Percentiles rank a stretch among this genome's conserved stretches.
phyloP scores from a whole-genome alignment of 176 grass and related monocot species.

The Neostapfia colusana region DNA sequence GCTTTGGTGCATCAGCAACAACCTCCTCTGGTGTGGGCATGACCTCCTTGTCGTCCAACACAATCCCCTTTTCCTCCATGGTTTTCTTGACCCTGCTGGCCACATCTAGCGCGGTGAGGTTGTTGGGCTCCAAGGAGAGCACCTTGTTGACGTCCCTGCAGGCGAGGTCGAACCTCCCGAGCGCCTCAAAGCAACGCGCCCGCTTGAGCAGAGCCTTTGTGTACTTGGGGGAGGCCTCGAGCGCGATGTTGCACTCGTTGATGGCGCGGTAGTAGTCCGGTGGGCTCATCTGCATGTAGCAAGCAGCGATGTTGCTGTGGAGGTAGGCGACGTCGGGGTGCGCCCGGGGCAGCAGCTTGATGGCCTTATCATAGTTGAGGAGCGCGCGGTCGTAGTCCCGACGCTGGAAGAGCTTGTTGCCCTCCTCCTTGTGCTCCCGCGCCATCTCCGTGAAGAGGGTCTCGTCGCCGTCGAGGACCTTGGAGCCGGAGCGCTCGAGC shows the following conservation, averaged over 20 bases:
- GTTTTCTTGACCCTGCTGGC: conserved; percentile 57
- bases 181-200: conserved; percentile 78
- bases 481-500: conserved; percentile 54
- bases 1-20: conserved; percentile 53
- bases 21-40: conserved; percentile 57
- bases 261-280: conserved; percentile 79
- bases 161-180: conserved; percentile 65
- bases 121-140: conserved; percentile 68
- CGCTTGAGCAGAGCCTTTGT: conserved; percentile 87
- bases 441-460: conserved; percentile 76
- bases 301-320: conserved; percentile 84
- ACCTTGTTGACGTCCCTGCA: conserved; percentile 61
- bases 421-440: conserved; percentile 67
- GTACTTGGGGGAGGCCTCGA: conserved; percentile 65
- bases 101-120: conserved; percentile 73
- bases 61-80: conserved; percentile 72
- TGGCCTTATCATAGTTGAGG: conserved; percentile 81
- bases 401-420: conserved; percentile 82
- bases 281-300: conserved; percentile 90
- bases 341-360: conserved; percentile 57
- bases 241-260: conserved; percentile 78
- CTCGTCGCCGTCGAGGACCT: conserved; percentile 75
- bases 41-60: conserved; percentile 57
- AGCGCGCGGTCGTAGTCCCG: conserved; percentile 73
- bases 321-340: conserved; percentile 67